Base-by-base conservation (phyloP, 441 rosid species). In the Croton laevigatus region DNA sequence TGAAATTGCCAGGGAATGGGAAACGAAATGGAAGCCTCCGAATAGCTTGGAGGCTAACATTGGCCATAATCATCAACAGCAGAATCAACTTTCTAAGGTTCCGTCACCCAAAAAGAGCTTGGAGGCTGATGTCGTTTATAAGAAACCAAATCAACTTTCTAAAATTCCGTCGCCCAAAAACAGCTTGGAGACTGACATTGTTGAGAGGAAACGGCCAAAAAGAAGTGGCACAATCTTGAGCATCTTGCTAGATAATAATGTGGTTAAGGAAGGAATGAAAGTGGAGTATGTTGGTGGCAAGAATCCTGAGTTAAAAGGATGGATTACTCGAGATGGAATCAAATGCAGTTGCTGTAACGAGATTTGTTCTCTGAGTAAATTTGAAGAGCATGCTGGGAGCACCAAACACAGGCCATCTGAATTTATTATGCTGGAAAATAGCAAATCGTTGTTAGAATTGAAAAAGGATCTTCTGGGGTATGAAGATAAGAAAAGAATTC, bases 391-490 rank as follows among this genome's bases (percentile, higher is more conserved):
- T 70, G 83, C 86, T n/a, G 87, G 81, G 2, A 81, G 84, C 59
- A 62, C 53, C 17, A 61, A 73, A n/a, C 74, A 55, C 16, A 74
- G 77, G 61, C 85, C 97, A 42, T 77, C 89, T 72, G 81, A 88
- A 54, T 63, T 81, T 66, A 88, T 91, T 44, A 80, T 83, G 65
- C 74, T 94, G 76, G 82, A 81, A 61, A 97, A 88, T 81, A 91
- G 93, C 42, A 85, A 91, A 71, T 81, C 93, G 74, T 81, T 91
- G 69, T 74, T 85, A 58, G 87, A 90, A 49, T 90, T 95, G 72
- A 86, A 81, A 77, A 68, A 32, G 73, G 72, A 88, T 74, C 72
- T 85, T 74, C 72, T 84, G 64, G 45, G 66, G 53, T 62, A 20
- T 59, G 76, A 27, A 46, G 76, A n/a, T 27, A 22, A 8, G 42